Evolutionary conservation across 2,329 filamentous ascomycete genomes (phyloP), one percentile per base, ranked within the genome.

Genomic region (Ceratocystis harringtonii): DNA sequence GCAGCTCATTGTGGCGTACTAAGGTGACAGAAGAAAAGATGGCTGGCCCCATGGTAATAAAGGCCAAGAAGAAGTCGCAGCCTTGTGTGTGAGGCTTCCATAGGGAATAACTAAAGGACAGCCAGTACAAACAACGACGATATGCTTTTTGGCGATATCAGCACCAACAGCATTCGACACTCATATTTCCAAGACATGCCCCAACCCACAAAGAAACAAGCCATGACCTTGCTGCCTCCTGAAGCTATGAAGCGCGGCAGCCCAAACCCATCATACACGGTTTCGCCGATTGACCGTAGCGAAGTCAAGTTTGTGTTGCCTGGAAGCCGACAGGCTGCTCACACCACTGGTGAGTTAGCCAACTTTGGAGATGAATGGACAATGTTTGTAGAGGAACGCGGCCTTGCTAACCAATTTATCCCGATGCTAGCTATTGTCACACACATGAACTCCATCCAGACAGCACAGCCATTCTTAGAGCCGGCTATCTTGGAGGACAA

Each of bases 381-480:
- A 3, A 41, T 41, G 36, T 41, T 25, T 10, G 61, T 19, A 15
- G 17, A 22, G 17, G 19, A 44, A 57, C 41, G 36, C 36, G 48
- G 22, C 36, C 15, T 17, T 17, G 22, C 43, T 62, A 62, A 62
- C 55, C n/a, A 22, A 12, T 19, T 12, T 15, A 25, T 19, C 5
- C 8, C 28, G 4, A 32, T 43, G 19, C 4, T 55, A 65, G 64
- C 32, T 28, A 22, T 41, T 22, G 25, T 30, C 2, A 50, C 41
- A 25, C 17, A 10, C 15, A 22, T 66, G 2, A 43, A 62, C 25
- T 44, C 52, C 10, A 17, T 17, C 36, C 30, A 41, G 17, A 66
- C 65, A n/a, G 28, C 72, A 7, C 74, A 76, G 65, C 75, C 75
- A 3, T 76, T 76, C 52, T 69, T 76, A 6, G 71, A 76, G 48